Percentiles rank a stretch among this genome's conserved stretches.
These are phyloP conservation scores for Yamadazyma phyllophila DNA, from an alignment of 805 yeast species.

Conservation along the genomic window DNA sequence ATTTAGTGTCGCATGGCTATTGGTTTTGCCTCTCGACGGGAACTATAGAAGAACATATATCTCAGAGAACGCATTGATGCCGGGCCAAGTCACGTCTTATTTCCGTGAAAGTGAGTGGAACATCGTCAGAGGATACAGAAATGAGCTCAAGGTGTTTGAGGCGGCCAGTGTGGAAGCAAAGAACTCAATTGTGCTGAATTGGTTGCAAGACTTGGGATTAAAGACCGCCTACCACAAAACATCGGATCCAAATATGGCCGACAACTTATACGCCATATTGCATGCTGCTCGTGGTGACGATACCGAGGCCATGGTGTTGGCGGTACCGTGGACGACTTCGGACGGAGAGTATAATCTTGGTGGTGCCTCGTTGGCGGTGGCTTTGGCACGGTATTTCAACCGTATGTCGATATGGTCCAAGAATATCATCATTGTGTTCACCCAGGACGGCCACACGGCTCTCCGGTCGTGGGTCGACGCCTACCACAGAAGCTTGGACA, in stretches of 20 bases:
- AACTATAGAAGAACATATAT: conserved; percentile 81
- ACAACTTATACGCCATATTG: conserved; percentile 70
- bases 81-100: conserved; percentile 90
- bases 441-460: conserved; percentile 65
- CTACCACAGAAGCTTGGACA: conserved; percentile 78
- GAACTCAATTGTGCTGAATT: conserved; percentile 47
- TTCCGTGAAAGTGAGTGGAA: conserved; percentile 96
- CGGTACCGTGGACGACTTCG: conserved; percentile 80
- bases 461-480: conserved; percentile 90
- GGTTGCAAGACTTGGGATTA: conserved; percentile 72
- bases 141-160: conserved; percentile 47
- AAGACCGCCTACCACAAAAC: conserved; percentile 45
- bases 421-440: conserved; percentile 82
- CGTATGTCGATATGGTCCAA: conserved; percentile 95
- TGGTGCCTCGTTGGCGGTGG: conserved; percentile 70
- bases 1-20: conserved; percentile 44
- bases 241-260: conserved; percentile 4
- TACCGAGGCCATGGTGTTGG: conserved; percentile 89
- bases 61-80: conserved; percentile 95
- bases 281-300: conserved; percentile 96
- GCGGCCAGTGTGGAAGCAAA: conserved; percentile 27
- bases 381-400: conserved; percentile 75
- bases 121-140: conserved; percentile 78
- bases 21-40: conserved; percentile 73
- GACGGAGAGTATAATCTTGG: conserved; percentile 70